These are phyloP conservation scores for Puccinia polysora DNA, from an alignment of 1,284 basidiomycete species.

Conservation along the genomic window DNA sequence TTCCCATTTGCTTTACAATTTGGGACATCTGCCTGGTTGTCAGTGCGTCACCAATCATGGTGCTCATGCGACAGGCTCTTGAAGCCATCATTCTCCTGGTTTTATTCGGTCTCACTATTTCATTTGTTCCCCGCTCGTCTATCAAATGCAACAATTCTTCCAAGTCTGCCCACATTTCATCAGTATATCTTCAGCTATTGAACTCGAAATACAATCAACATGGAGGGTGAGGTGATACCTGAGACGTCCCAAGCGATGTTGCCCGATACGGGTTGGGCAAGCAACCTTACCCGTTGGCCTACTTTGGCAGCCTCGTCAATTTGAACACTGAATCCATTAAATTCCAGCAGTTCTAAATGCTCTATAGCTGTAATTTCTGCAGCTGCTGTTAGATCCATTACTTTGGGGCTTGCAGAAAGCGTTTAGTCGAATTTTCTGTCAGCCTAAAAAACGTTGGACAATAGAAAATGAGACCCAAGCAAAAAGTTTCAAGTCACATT, in stretches of 20 bases:
- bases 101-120: conserved; percentile 80
- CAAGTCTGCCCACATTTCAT: conserved; percentile 63
- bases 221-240: conserved; percentile 54
- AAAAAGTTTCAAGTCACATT: conserved; percentile 58
- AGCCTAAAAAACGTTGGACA: background rate
- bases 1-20: conserved; percentile 88
- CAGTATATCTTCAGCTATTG: background rate
- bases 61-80: conserved; percentile 88
- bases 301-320: conserved; percentile 60
- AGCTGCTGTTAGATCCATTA: conserved; percentile 76
- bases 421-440: background rate
- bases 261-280: conserved; percentile 86
- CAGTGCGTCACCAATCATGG: conserved; percentile 89
- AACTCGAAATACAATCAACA: background rate
- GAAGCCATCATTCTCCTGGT: conserved; percentile 94
- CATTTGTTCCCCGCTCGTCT: conserved; percentile 68
- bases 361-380: conserved; percentile 86
- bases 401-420: conserved; percentile 62
- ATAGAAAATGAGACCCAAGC: too few species aligned
- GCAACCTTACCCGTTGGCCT: conserved; percentile 63
- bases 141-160: conserved; percentile 86
- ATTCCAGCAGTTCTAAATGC: conserved; percentile 70
- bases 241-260: conserved; percentile 72
- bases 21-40: conserved; percentile 73
- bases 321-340: conserved; percentile 79